Percentiles rank a stretch among this genome's conserved stretches.
Evolutionary conservation across 768 basidiomycete species (phyloP).

Genomic region (Boletus subparvulus): DNA sequence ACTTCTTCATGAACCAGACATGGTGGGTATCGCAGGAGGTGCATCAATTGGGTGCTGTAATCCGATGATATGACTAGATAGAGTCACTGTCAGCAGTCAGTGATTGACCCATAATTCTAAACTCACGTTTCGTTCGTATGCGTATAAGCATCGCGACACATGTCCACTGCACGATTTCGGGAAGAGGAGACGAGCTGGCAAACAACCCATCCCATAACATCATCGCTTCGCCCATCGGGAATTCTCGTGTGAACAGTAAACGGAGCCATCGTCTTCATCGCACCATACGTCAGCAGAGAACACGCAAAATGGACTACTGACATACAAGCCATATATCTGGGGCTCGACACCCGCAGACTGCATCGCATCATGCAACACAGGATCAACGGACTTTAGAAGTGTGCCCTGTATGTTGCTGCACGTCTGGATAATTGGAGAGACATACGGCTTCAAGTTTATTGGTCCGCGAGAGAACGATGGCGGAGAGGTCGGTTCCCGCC

Average conservation of each 20-base stretch:
- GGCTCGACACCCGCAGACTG: slow-evolving; percentile 86
- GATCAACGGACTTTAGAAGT: slow-evolving; percentile 76
- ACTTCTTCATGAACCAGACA: slow-evolving; percentile 35
- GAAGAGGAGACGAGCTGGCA: slow-evolving; percentile 69
- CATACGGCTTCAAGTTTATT: slow-evolving; percentile 59
- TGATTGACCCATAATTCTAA: background rate
- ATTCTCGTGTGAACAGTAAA: slow-evolving; percentile 90
- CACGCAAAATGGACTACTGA: slow-evolving; percentile 14
- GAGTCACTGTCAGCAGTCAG: slow-evolving; percentile 14
- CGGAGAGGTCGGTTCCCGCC: slow-evolving; percentile 46
- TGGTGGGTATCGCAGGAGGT: slow-evolving; percentile 81
- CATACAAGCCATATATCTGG: slow-evolving; percentile 95
- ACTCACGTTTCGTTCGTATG: slow-evolving; percentile 85
- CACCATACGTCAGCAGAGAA: slow-evolving; percentile 13
- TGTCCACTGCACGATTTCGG: slow-evolving; percentile 80
- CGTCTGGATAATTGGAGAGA: slow-evolving; percentile 81
- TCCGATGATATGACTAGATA: slow-evolving; percentile 78
- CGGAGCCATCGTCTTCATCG: slow-evolving; percentile 83
- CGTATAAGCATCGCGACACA: slow-evolving; percentile 95
- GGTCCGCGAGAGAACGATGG: slow-evolving; percentile 37
- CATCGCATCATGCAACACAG: slow-evolving; percentile 70
- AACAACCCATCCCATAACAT: slow-evolving; percentile 95
- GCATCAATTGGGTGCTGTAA: slow-evolving; percentile 82
- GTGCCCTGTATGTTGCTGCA: slow-evolving; percentile 79
- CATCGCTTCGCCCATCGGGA: slow-evolving; percentile 77